Evolutionary conservation across 1,284 basidiomycete genomes (phyloP).

Genomic region (Hemileia vastatrix): DNA sequence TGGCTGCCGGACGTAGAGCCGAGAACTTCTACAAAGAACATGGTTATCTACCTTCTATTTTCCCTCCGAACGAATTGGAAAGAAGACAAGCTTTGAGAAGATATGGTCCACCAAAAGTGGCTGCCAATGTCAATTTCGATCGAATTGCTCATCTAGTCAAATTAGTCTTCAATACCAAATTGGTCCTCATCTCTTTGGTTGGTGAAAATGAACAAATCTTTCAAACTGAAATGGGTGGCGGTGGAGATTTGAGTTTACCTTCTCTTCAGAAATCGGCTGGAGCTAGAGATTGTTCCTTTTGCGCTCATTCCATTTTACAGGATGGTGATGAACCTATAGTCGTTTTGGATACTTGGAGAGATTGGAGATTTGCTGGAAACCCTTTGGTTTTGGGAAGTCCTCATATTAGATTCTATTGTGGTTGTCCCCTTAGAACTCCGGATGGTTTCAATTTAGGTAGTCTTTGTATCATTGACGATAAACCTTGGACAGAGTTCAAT

Average conservation of each 20-base stretch:
- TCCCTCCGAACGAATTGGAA: constrained; percentile 66
- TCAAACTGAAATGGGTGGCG: constrained; percentile 65
- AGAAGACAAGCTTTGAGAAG: constrained; percentile 68
- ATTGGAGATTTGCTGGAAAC: constrained; percentile 80
- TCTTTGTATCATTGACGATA: constrained; percentile 74
- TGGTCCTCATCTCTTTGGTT: constrained; percentile 69
- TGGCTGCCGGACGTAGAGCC: constrained; percentile 31
- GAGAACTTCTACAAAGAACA: constrained; percentile 35
- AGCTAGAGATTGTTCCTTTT: constrained; percentile 62
- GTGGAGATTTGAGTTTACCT: constrained; percentile 24
- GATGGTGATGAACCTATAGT: constrained; percentile 81
- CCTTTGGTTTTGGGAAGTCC: constrained; percentile 63
- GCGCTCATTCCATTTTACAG: constrained; percentile 71
- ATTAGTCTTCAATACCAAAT: constrained; percentile 80
- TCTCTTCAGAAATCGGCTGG: constrained; percentile 40
- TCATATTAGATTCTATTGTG: constrained; percentile 77
- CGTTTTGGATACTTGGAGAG: constrained; percentile 63
- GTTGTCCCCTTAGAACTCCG: constrained; percentile 73
- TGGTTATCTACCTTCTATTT: constrained; percentile 36
- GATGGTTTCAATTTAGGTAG: constrained; percentile 86
- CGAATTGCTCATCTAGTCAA: constrained; percentile 78
- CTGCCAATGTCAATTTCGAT: constrained; percentile 79
- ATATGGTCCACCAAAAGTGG: constrained; percentile 50
- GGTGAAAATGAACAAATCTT: constrained; percentile 75
- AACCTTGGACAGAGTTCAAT: constrained; percentile 70